Base-by-base conservation (phyloP, 2,329 filamentous ascomycete species). In the Sarocladium brachiariae region DNA sequence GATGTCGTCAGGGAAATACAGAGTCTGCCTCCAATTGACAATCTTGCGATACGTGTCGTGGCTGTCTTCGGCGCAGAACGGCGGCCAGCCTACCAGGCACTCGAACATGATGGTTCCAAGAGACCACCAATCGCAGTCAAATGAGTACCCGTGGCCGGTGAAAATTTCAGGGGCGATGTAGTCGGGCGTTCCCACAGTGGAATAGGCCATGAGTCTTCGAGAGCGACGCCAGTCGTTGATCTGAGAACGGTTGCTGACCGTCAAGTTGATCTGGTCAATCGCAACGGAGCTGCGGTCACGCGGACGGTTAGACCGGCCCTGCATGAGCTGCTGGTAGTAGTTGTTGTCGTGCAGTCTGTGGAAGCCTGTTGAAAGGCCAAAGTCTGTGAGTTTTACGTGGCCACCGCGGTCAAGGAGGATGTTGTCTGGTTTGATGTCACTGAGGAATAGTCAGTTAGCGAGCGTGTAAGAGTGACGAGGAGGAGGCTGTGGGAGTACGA, bases 101-200 rank as follows among this genome's bases (percentile, higher is more conserved):
- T 99, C 93, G 62, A 97, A 99, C 93, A 99, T 97, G 71, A 99
- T 99, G 39, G 93, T 96, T 50, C 93, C 93, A 47, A 99, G 80
- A 19, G 89, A 95, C 93, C 93, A 99, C 93, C 93, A 99, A 75
- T 99, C 93, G 67, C 93, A 99, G 65, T 95, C 86, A 63, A 92
- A 96, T 52, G 89, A 89, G 73, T 99, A 99, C 46, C 93, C 93
- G 62, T 95, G 88, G 16, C 92, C 91, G 43, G 89, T 95, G 69
- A 99, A 97, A 61, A 99, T 97, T 67, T 99, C 93, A 2, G 93
- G 93, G 1, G 93, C 93, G 64, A 99, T 99, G 67, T 99, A 99
- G 69, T 99, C 93, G 9, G 93, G 93, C 1, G 93, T 99, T 56
- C 93, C 93, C 56, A 99, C 93, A 3, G 93, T 97, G 1, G 93